A percentile compares a stretch with the other conserved stretches of the same genome.
Evolutionary conservation across 768 basidiomycete genomes (phyloP).

Genomic region (Terana coerulea): DNA sequence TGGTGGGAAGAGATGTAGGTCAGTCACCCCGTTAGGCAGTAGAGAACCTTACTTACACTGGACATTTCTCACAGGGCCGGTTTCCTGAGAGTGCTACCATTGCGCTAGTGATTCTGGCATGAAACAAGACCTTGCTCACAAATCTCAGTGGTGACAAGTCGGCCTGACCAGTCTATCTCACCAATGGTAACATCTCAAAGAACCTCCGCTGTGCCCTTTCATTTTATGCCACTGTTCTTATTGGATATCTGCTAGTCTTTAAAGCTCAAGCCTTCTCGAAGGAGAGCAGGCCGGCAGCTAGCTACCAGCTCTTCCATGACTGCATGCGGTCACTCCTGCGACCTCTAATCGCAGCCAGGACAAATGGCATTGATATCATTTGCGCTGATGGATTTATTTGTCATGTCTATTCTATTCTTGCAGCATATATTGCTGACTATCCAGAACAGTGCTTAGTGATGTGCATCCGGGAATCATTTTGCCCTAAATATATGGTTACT

Average conservation of each 20-base stretch:
- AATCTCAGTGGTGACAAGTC: conserved; percentile 23
- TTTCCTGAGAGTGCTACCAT: conserved; percentile 25
- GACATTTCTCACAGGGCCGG: no score
- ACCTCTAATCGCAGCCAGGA: conserved; percentile 19
- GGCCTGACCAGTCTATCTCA: conserved; percentile 31
- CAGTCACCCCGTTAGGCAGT: no score
- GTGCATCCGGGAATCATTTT: conserved; percentile 15
- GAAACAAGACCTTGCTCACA: conserved; percentile 28
- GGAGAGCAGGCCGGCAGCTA: background rate
- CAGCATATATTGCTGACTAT: conserved; percentile 24
- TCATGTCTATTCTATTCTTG: conserved; percentile 21
- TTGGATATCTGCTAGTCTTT: conserved; percentile 29
- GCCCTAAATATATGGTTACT: conserved; percentile 20
- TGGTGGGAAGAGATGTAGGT: conserved; percentile 54
- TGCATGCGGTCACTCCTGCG: conserved; percentile 19
- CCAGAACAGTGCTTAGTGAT: conserved; percentile 27
- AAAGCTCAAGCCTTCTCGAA: conserved; percentile 25
- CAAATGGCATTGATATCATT: conserved; percentile 19
- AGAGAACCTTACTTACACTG: no score
- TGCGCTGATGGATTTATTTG: conserved; percentile 21
- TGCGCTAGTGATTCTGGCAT: conserved; percentile 25
- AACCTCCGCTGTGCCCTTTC: conserved; percentile 18
- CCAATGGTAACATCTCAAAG: conserved; percentile 29
- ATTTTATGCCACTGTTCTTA: conserved; percentile 14
- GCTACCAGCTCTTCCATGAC: conserved; percentile 22